phyloP scores from a whole-genome alignment of 768 basidiomycete genomes.

The Pseudohyphozyma bogoriensis region DNA sequence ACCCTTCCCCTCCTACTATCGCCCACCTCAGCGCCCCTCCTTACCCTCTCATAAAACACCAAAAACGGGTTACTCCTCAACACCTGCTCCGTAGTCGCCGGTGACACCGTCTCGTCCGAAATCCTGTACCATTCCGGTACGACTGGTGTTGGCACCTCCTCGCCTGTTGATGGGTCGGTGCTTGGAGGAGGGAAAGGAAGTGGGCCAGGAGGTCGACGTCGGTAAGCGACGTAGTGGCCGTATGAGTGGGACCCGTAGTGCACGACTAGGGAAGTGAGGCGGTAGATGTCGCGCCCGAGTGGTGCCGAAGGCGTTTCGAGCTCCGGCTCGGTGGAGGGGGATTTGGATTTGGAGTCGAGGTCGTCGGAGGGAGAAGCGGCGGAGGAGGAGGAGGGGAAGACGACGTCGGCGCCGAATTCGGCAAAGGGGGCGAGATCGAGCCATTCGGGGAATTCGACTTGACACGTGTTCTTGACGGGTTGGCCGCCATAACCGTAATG shows the following conservation, averaged over 20 bases:
- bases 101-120: constrained; percentile 70
- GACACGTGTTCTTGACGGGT: constrained; percentile 70
- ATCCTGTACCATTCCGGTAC: constrained; percentile 61
- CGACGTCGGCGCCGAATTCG: constrained; percentile 64
- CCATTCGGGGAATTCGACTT: constrained; percentile 70
- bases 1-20: not conserved
- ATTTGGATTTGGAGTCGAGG: constrained; percentile 53
- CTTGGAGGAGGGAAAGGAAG: not conserved
- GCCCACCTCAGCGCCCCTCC: not conserved
- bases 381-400: constrained; percentile 56
- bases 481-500: constrained; percentile 39
- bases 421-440: constrained; percentile 83
- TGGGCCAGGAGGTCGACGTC: constrained; percentile 41
- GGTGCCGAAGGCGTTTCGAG: constrained; percentile 41
- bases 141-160: no score
- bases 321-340: constrained; percentile 45
- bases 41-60: constrained; percentile 80
- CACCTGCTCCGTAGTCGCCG: constrained; percentile 65
- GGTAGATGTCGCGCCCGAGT: constrained; percentile 62
- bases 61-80: constrained; percentile 72
- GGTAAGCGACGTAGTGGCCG: constrained; percentile 88
- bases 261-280: constrained; percentile 74
- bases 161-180: no score
- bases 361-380: no score
- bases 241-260: constrained; percentile 88